Evolutionary conservation across 176 grass and related monocot species (phyloP), one percentile per base, ranked within the genome.

Genomic region (Raddia guianensis): DNA sequence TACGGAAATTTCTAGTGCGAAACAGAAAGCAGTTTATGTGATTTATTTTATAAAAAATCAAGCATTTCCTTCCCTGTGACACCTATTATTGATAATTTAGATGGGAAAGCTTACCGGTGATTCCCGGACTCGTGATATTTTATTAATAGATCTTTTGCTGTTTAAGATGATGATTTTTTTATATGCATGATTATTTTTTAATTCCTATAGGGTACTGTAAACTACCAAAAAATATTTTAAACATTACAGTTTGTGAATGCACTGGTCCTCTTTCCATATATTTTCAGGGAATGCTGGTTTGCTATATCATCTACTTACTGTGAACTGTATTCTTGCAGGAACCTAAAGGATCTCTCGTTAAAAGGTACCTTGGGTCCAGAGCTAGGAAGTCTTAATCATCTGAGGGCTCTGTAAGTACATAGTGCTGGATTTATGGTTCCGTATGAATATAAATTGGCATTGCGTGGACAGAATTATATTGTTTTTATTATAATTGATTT

Each of bases 351-450:
- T 69, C 77, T 86, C 48, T 91, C 92, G 43, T 43, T 99, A 72
- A 79, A 74, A 85, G 97, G 93, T 81, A 95, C 82, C 77, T 83
- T 99, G 77, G 84, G 90, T 77, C 72, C 93, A 3, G 97, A 95
- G 80, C 50, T 99, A 80, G 90, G 86, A 71, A 77, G 80, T 63
- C 75, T 99, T 73, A 78, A 71, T 59, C 89, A 95, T 63, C 84
- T 99, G 76, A 93, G 86, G 87, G 93, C 93, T 67, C 86, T 99
- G 97, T 99, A 93, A 92, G 95, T 91, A 34, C 45, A 56, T 68
- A 49, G 8, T 72, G 74, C 63, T 81, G 8, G 35, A 40, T 80
- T 68, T 77, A 44, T 76, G 58, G 19, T 84, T 84, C 52, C 2
- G 9, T 21, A 27, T 61, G 20, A 86, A 47, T 83, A 76, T 56